Evolutionary conservation across 176 grass and related monocot genomes (phyloP).

Genomic region (Carex parvula): DNA sequence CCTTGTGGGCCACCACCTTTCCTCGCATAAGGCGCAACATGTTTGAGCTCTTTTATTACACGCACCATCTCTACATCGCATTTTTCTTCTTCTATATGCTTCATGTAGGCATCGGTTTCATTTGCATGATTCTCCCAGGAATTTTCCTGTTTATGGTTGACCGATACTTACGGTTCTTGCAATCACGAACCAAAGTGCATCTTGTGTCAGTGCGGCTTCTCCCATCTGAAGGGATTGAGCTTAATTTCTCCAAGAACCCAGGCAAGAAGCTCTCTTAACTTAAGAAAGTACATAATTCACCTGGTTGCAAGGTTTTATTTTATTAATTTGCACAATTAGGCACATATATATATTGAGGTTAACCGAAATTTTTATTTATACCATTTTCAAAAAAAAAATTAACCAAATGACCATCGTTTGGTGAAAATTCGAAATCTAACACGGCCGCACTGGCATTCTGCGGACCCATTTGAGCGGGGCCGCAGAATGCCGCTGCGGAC

Average conservation of each 20-base stretch:
- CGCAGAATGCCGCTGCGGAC: no score
- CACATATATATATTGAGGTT: background rate
- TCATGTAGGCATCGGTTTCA: conserved; percentile 39
- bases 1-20: conserved; percentile 44
- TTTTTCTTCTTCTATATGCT: conserved; percentile 49
- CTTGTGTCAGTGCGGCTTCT: conserved; percentile 46
- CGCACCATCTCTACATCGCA: conserved; percentile 52
- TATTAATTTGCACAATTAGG: background rate
- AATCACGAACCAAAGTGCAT: conserved; percentile 37
- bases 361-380: no score
- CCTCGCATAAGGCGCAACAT: conserved; percentile 40
- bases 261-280: conserved; percentile 11
- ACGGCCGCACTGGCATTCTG: no score
- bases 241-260: conserved; percentile 52
- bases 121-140: conserved; percentile 40
- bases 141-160: conserved; percentile 58
- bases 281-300: no score
- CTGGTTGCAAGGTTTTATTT: background rate
- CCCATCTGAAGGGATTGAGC: conserved; percentile 47
- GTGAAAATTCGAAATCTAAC: no score
- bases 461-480: no score
- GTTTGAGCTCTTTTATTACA: conserved; percentile 67
- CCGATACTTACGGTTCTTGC: conserved; percentile 56
- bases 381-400: no score
- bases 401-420: no score